Base-by-base conservation (phyloP, 2,329 filamentous ascomycete species). In the Colletotrichum nymphaeae region DNA sequence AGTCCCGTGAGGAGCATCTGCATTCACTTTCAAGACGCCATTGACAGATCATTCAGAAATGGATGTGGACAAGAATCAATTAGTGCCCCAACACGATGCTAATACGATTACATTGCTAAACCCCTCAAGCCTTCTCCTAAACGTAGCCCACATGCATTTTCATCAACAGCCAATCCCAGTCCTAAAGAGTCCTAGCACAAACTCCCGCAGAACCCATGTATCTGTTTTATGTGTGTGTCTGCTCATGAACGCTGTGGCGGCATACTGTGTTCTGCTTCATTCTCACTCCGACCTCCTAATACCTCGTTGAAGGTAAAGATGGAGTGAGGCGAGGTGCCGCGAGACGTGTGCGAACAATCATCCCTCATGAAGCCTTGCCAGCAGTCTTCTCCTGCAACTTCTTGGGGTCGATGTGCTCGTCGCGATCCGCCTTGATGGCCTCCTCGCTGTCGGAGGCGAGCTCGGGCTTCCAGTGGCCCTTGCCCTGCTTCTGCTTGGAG, bases 401-500 rank as follows among this genome's bases (percentile, higher is more conserved):
- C 75, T 84, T 83, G 75, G 87, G 82, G 63, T 86, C 82, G 72
- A 85, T 82, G n/a, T 77, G 49, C 58, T 80, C 77, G 55, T 83
- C 77, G 35, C 89, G 89, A 80, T 93, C 93, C 53, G 91, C 93
- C 85, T 90, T 92, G 83, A 97, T 87, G 77, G 90, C 90, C 81
- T 94, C 93, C 86, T 97, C 94, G 82, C 92, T 94, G 83, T 94
- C 91, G 63, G 91, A 93, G 3, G 94, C 94, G 63, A 97, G 86
- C 81, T 93, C 91, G 26, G 92, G 87, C 84, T 93, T 93, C 94
- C 94, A 97, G 80, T 94, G 88, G 66, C 88, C 92, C 80, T 90
- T 88, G 74, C 93, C 94, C 52, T 88, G 83, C 81, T 92, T 90
- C 73, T 94, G 89, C 86, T 95, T 95, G 75, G 87, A 73, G 56